Conservation (phyloP, 1,284 basidiomycete species). For the Papiliotrema laurentii region DNA sequence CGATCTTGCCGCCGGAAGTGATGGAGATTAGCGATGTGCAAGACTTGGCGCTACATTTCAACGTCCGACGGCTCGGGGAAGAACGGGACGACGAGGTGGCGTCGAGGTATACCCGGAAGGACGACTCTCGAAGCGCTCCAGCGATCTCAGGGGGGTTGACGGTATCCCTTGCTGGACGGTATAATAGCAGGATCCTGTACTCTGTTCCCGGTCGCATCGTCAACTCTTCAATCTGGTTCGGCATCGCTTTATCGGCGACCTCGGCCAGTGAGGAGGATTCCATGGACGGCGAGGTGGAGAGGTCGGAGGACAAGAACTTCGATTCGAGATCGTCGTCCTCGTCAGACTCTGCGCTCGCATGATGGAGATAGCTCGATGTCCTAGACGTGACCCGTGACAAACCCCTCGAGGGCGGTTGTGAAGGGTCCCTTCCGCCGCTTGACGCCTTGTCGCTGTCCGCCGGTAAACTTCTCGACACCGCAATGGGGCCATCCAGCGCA, state of each 20-base stretch:
- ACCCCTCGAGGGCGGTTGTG: slow-evolving; percentile 31
- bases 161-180: slow-evolving; percentile 45
- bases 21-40: slow-evolving; percentile 52
- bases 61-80: slow-evolving; percentile 26
- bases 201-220: slow-evolving; percentile 51
- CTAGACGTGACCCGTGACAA: slow-evolving; percentile 37
- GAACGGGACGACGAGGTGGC: slow-evolving; percentile 6
- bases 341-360: slow-evolving; percentile 26
- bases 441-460: slow-evolving; percentile 5
- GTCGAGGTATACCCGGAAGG: slow-evolving; percentile 51
- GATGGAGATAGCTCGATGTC: slow-evolving; percentile 29
- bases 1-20: slow-evolving; percentile 42
- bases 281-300: slow-evolving; percentile 4
- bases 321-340: slow-evolving; percentile 32
- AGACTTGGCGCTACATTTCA: slow-evolving; percentile 48
- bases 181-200: slow-evolving; percentile 51
- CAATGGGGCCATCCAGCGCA: slow-evolving; percentile 2
- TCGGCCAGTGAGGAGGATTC: slow-evolving; percentile 20
- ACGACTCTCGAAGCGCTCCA: slow-evolving; percentile 43
- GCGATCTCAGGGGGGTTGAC: slow-evolving; percentile 36
- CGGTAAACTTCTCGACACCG: neutral
- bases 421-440: slow-evolving; percentile 20
- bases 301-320: slow-evolving; percentile 18
- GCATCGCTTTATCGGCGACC: slow-evolving; percentile 26
- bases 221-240: slow-evolving; percentile 52